These are phyloP conservation scores for Ceratocystis ficicola DNA, from an alignment of 2,329 filamentous ascomycete species.

Conservation along the genomic window DNA sequence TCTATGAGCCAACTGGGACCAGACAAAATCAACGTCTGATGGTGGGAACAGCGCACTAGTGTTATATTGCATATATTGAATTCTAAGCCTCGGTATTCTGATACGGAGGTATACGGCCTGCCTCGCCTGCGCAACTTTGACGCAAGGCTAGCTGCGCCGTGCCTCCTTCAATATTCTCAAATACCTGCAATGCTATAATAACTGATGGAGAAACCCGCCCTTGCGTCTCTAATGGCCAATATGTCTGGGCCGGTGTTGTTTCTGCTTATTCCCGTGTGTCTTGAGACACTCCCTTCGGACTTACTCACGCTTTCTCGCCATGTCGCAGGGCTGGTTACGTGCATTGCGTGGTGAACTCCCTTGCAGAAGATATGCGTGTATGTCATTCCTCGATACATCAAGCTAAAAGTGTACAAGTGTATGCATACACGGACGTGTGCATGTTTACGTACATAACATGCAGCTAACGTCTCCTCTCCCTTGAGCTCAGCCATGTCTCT, in stretches of 20 bases:
- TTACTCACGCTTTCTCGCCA: not conserved
- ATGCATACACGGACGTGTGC: not conserved
- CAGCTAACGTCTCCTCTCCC: not conserved
- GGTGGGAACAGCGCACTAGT: too few relatives aligned
- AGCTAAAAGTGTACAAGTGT: not conserved
- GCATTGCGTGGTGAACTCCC: not conserved
- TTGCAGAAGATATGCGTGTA: not conserved
- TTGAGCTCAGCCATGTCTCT: not conserved
- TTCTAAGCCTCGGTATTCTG: too few relatives aligned
- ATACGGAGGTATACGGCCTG: too few relatives aligned
- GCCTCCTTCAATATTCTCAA: too few relatives aligned
- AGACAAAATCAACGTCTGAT: too few relatives aligned
- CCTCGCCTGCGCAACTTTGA: too few relatives aligned
- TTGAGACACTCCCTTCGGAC: conserved; percentile 8
- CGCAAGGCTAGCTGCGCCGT: too few relatives aligned
- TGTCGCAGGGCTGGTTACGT: not conserved
- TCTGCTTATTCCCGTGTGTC: not conserved
- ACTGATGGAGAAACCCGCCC: not conserved
- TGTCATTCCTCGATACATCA: not conserved
- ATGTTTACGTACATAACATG: not conserved
- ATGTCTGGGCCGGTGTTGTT: too few relatives aligned
- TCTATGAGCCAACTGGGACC: too few relatives aligned
- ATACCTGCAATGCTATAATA: too few relatives aligned
- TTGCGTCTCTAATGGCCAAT: not conserved
- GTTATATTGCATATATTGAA: too few relatives aligned